A percentile compares a stretch with the other conserved stretches of the same genome.
Evolutionary conservation across 495 filamentous ascomycete genomes (phyloP).

Genomic region (Neurospora tetraspora): DNA sequence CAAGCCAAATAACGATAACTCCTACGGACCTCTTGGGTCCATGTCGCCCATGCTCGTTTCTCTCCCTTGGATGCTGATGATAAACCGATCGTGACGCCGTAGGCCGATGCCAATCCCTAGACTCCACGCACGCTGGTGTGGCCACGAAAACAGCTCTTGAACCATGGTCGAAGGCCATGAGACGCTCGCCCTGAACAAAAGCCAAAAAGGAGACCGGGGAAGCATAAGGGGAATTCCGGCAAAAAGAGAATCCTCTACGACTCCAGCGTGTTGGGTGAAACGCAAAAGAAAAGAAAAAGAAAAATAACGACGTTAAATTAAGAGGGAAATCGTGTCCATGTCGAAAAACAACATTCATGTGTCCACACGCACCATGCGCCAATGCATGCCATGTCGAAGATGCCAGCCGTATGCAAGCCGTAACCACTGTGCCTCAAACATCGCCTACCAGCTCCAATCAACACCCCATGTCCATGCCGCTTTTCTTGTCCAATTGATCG

Average conservation of each 20-base stretch:
- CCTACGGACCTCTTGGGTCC: background rate
- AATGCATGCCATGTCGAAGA: constrained; percentile 9
- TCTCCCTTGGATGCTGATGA: background rate
- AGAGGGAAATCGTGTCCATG: constrained; percentile 12
- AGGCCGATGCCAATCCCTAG: background rate
- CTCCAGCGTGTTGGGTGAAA: constrained; percentile 5
- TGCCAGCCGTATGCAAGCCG: constrained; percentile 7
- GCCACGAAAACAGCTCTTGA: constrained; percentile 1
- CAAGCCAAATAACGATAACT: background rate
- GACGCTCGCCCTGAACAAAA: constrained; percentile 9
- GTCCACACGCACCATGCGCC: constrained; percentile 11
- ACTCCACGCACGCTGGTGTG: background rate
- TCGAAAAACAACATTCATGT: constrained; percentile 7
- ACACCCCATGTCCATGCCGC: constrained; percentile 8
- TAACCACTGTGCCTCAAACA: constrained; percentile 1
- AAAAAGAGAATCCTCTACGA: constrained; percentile 11
- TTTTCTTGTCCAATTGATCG: constrained; percentile 7
- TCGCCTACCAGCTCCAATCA: constrained; percentile 5
- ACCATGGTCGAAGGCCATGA: constrained; percentile 15
- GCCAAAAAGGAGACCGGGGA: constrained; percentile 8
- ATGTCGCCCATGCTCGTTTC: background rate
- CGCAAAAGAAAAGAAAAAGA: constrained; percentile 7
- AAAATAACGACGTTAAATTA: constrained; percentile 5
- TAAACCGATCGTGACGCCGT: constrained; percentile 3
- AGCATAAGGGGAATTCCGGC: constrained; percentile 8